Percentiles rank a stretch among this genome's conserved stretches.
Conservation (phyloP, 495 filamentous ascomycete genomes). For the Astrothelium subdiscretum region DNA sequence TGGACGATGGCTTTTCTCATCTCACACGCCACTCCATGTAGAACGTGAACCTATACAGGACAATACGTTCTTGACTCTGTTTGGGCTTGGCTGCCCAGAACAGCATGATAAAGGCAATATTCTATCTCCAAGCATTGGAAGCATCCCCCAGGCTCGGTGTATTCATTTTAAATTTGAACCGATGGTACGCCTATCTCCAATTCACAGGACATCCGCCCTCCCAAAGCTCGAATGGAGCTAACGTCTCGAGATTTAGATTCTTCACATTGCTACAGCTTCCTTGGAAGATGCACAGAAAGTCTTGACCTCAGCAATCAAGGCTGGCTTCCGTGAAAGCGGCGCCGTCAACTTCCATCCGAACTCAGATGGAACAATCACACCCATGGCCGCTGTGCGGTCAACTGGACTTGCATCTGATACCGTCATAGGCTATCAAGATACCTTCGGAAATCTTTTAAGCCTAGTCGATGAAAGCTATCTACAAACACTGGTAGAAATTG, state of each 20-base stretch:
- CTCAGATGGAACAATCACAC: conserved; percentile 29
- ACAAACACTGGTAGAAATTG: conserved; percentile 48
- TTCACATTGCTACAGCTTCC: conserved; percentile 72
- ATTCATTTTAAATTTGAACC: conserved; percentile 91
- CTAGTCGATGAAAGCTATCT: conserved; percentile 46
- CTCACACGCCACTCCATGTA: conserved; percentile 56
- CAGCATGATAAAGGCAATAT: background rate
- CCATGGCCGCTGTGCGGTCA: conserved; percentile 72
- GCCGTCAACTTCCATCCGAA: conserved; percentile 40
- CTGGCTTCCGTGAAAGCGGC: conserved; percentile 88
- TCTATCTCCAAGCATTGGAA: background rate
- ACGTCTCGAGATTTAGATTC: conserved; percentile 45
- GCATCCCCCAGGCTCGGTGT: conserved; percentile 36
- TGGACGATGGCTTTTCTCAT: conserved; percentile 75
- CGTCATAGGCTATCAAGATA: conserved; percentile 50
- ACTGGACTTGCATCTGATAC: conserved; percentile 70
- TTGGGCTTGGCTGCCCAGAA: background rate
- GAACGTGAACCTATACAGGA: background rate
- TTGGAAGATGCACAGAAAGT: conserved; percentile 58
- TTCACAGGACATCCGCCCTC: background rate
- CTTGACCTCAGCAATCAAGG: conserved; percentile 58
- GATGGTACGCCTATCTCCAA: conserved; percentile 49
- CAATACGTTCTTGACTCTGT: conserved; percentile 8
- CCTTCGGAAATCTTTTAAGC: conserved; percentile 21
- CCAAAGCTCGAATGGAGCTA: background rate